Base-by-base conservation (phyloP, 208 protist species). In the Acanthamoeba culbertsoni region DNA sequence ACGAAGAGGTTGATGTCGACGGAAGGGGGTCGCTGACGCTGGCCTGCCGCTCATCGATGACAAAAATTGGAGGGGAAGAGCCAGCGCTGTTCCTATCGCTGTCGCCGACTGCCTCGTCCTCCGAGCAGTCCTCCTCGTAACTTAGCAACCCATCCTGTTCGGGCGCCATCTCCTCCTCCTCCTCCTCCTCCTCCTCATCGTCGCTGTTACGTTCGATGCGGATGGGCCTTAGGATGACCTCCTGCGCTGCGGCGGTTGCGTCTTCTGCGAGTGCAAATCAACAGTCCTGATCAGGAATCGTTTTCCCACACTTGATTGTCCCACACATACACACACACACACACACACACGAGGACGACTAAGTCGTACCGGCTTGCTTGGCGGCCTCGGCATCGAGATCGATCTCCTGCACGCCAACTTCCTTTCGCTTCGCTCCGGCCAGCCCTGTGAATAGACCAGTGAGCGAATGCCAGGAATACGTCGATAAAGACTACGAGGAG, bases 391-490 rank as follows among this genome's bases (percentile, higher is more conserved):
- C 63, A n/a, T 75, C 63, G 0, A 79, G 68, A 26, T 79, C 68
- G 68, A 79, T 79, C 68, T 79, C 68, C 68, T 79, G 68, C 68
- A 79, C 68, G 14, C 68, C 68, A 6, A 79, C 68, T 7, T 79
- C 68, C 68, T 79, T 79, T 8, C 68, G 33, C 42, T 79, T 79
- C 23, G 68, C 42, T 12, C 68, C 68, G 42, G 68, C 68, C 33
- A 79, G 68, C 37, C 68, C 37, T 75, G 63, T n/a, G 35, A 3
- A 18, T 1, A 57, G 14, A 0, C 10, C 4, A 6, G 46, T 18
- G 42, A 86, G 26, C 18, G 43, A 62, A n/a, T 8, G 20, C 18
- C 8, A 26, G 18, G 55, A n/a, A 55, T 55, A 18, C 12, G 48
- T 18, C 12, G 18, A 43, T 6, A n/a, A 82, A 82, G 42, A 26